Evolutionary conservation across 306 rosid genomes (phyloP).

Genomic region (Arachis stenosperma): DNA sequence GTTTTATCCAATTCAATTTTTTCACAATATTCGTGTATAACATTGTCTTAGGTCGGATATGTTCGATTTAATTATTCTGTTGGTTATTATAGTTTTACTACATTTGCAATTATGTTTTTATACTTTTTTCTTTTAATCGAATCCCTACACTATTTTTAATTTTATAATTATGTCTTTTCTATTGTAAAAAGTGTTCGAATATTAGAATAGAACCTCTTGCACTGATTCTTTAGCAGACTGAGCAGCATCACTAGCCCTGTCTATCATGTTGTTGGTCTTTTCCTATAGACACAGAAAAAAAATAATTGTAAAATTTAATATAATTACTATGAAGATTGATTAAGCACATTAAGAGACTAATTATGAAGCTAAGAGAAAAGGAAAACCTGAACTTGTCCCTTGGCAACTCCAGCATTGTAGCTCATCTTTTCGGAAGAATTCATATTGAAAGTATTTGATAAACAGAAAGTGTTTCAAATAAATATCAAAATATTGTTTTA

Average conservation of each 20-base stretch:
- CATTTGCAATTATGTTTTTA: too few species aligned
- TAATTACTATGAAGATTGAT: too few species aligned
- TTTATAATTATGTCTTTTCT: too few species aligned
- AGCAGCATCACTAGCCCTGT: constrained; percentile 50
- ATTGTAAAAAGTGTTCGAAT: too few species aligned
- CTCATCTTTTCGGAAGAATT: constrained; percentile 43
- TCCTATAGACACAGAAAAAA: constrained; percentile 43
- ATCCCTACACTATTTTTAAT: too few species aligned
- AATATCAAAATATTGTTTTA: neutral
- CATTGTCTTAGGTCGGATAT: too few species aligned
- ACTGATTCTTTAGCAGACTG: constrained; percentile 53
- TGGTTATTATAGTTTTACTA: too few species aligned
- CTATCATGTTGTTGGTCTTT: constrained; percentile 50
- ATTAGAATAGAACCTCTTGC: constrained; percentile 39
- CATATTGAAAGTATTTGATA: neutral
- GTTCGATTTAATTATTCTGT: too few species aligned
- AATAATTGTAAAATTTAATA: too few species aligned
- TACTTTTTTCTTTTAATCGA: too few species aligned
- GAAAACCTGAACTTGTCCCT: constrained; percentile 60
- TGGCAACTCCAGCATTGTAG: constrained; percentile 61
- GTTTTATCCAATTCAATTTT: neutral
- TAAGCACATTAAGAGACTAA: neutral
- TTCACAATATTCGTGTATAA: too few species aligned
- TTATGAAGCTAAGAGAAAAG: too few species aligned
- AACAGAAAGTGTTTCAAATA: neutral